Evolutionary conservation across 225 moss, liverwort and hornwort genomes (phyloP), one percentile per base, ranked within the genome.

Genomic region (Rhytidiadelphus loreus): DNA sequence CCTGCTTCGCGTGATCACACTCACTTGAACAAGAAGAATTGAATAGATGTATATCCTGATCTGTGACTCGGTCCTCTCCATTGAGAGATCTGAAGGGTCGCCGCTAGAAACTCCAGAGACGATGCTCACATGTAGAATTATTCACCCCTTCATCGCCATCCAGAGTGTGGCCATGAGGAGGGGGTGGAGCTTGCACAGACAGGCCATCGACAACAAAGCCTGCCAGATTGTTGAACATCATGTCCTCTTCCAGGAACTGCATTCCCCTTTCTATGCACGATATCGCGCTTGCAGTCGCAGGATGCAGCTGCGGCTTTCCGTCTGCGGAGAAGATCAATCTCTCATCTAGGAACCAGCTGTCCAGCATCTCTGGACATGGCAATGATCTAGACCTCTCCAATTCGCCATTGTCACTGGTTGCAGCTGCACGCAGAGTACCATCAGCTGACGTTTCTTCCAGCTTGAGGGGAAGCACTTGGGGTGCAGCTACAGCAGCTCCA

Each of bases 91-190:
- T n/a, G n/a, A n/a, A 23, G 12, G 30, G 50, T 58, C 14, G 12
- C 44, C 44, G 58, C 74, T 86, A 92, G 87, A 93, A 94, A 62
- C 88, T 94, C 94, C 94, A 94, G 25, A 94, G 93, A 60, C 89
- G 59, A 65, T 92, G 85, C 74, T 94, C 94, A 93, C 87, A 93
- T n/a, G n/a, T 76, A 20, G 44, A 86, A 71, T 25, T 83, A 57
- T 61, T 83, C 56, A 48, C 20, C 20, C 65, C 93, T 33, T 93
- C 94, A 41, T 90, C 90, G 52, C 62, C 90, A 84, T 90, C 85
- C 23, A 77, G 74, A 63, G 58, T 74, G 33, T 68, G 63, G 58
- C n/a, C 71, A 44, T 86, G 77, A 70, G 41, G 26, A 41, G 70
- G 39, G 43, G 86, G 57, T 52, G 81, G 82, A 60, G 83, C 69